Base-by-base conservation (phyloP, 2,329 filamentous ascomycete genomes). In the Claviceps humidiphila region DNA sequence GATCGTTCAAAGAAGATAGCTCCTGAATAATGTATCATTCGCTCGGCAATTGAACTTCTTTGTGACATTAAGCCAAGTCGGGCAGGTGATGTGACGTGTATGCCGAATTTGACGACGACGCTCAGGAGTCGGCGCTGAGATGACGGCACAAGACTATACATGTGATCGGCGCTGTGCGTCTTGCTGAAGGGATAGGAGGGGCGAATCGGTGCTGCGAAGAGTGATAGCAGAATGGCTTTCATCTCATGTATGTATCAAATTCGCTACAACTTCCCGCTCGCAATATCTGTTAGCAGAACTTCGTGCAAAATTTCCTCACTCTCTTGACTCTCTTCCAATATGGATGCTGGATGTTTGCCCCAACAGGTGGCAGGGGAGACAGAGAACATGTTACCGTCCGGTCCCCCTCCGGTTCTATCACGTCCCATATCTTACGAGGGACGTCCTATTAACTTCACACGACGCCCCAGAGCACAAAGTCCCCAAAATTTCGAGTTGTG, bases 351-450 rank as follows among this genome's bases (percentile, higher is more conserved):
- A 39, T 58, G 62, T 41, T 66, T 58, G 56, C 60, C 64, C 34
- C 60, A 61, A 54, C 61, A 62, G 34, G 62, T 88, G 51, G 85
- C 85, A 57, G 79, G 88, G 51, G 85, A 84, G 51, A 77, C 80
- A 24, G 84, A 87, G 63, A 84, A 83, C n/a, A 87, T 87, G 67
- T 77, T 74, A 59, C 75, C 76, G 54, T 85, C 82, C 62, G 82
- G 87, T 57, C 83, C 84, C 16, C 70, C 77, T 56, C 79, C 87
- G 59, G 76, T 73, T 60, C 70, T 73, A 39, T 74, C 74, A 5
- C 75, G 72, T 57, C 87, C 83, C 3, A 76, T 78, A 58, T 71
- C 84, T 42, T 78, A 79, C 63, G 63, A 72, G 61, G 68, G 76
- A 58, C 70, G 74, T 56, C 62, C 76, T 61, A 62, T 68, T 61